Evolutionary conservation across 2,329 filamentous ascomycete genomes (phyloP).

Genomic region (Pseudogymnoascus sp.): DNA sequence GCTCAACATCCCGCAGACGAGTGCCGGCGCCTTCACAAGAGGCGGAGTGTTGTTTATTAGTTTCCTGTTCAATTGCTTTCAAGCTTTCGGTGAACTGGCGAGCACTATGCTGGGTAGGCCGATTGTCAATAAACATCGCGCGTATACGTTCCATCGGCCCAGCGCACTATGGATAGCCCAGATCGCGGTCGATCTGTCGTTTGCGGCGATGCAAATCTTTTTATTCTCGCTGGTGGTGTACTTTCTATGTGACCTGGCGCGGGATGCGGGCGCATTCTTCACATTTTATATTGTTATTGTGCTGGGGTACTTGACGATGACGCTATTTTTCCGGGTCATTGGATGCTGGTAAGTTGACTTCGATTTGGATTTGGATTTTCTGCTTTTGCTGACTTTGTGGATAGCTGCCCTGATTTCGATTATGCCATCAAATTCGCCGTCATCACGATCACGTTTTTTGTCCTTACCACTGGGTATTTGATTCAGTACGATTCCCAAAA

Average conservation of each 20-base stretch:
- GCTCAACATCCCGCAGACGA: conserved; percentile 51
- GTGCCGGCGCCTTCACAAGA: conserved; percentile 54
- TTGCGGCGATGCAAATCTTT: conserved; percentile 49
- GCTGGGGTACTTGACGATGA: conserved; percentile 46
- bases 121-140: conserved; percentile 49
- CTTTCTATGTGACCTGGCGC: conserved; percentile 52
- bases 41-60: conserved; percentile 56
- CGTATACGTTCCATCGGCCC: conserved; percentile 49
- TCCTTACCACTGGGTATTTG: conserved; percentile 57
- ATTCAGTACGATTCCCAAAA: conserved; percentile 40
- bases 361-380: not conserved
- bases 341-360: not conserved
- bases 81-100: conserved; percentile 59
- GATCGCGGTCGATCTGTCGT: conserved; percentile 45
- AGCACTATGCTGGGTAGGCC: conserved; percentile 52
- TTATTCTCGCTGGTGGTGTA: conserved; percentile 51
- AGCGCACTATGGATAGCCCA: conserved; percentile 50
- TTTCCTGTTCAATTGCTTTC: conserved; percentile 51
- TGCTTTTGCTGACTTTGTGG: conserved; percentile 21
- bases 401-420: conserved; percentile 48
- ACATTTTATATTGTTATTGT: conserved; percentile 50
- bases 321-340: conserved; percentile 42
- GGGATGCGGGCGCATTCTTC: conserved; percentile 47
- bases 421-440: conserved; percentile 50
- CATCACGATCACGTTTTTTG: conserved; percentile 39